These are phyloP conservation scores for Rhizopus stolonifer DNA, from an alignment of 371 early-diverging fungal genomes.

Conservation along the genomic window DNA sequence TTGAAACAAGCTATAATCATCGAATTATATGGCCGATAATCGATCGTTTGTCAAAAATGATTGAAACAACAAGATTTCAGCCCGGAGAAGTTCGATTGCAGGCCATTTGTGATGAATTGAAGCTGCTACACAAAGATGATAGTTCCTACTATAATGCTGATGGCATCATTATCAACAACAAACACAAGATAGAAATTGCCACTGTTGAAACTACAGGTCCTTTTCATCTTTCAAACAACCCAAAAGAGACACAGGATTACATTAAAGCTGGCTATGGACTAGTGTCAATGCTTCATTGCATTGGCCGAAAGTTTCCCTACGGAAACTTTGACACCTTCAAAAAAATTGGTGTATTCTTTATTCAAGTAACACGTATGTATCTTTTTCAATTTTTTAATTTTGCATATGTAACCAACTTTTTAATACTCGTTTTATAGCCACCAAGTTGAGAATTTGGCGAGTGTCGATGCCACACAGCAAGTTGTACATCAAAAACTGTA, in stretches of 20 bases:
- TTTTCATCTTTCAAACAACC: background rate
- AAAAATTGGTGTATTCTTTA: conserved; percentile 5
- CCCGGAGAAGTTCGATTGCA: conserved; percentile 2
- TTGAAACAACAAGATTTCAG: conserved; percentile 1
- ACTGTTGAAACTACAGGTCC: conserved; percentile 1
- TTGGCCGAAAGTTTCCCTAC: conserved; percentile 9
- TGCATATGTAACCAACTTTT: conserved; percentile 11
- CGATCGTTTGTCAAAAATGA: conserved; percentile 11
- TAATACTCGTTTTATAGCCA: conserved; percentile 12
- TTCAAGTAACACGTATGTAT: conserved; percentile 6
- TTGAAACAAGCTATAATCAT: conserved; percentile 12
- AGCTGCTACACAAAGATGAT: background rate
- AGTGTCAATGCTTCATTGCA: conserved; percentile 6
- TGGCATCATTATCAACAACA: background rate
- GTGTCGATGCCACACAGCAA: conserved; percentile 19
- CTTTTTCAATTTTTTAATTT: conserved; percentile 4
- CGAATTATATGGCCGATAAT: conserved; percentile 16
- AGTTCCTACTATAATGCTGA: conserved; percentile 11
- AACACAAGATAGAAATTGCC: background rate
- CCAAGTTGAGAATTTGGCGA: conserved; percentile 14
- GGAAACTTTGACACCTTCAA: conserved; percentile 8
- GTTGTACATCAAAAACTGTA: conserved; percentile 20
- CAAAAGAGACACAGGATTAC: conserved; percentile 3
- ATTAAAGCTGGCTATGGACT: conserved; percentile 10
- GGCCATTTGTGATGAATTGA: background rate